These are phyloP conservation scores for Aspergillus fructus DNA, from an alignment of 2,329 filamentous ascomycete genomes.

Conservation along the genomic window DNA sequence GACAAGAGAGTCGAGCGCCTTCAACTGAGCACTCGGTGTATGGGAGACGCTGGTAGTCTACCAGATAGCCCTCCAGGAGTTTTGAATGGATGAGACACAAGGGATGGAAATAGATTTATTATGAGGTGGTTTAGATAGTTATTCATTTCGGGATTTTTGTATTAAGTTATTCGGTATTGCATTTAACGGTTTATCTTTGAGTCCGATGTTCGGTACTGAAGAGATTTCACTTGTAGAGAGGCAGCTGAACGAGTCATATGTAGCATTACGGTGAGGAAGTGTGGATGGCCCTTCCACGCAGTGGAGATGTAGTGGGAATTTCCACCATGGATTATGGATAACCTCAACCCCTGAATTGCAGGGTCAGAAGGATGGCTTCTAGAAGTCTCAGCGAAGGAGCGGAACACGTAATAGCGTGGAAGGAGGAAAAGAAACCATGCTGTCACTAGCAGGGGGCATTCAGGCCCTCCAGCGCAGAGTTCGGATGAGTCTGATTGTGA, in stretches of 20 bases:
- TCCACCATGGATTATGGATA: not conserved
- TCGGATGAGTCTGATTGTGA: not conserved
- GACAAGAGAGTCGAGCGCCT: constrained; percentile 20
- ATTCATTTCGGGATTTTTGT: not conserved
- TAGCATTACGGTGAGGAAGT: not conserved
- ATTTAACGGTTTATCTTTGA: not conserved
- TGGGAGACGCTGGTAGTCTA: constrained; percentile 40
- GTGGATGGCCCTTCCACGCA: not conserved
- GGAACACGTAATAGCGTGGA: not conserved
- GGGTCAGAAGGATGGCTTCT: not conserved
- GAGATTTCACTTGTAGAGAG: not conserved
- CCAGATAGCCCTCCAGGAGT: not conserved
- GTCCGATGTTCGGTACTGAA: not conserved
- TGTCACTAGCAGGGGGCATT: not conserved
- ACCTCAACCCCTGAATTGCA: not conserved
- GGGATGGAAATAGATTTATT: not conserved
- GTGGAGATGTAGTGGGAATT: not conserved
- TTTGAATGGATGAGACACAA: not conserved
- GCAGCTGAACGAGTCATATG: not conserved
- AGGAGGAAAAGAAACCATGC: constrained; percentile 1
- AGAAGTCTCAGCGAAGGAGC: constrained; percentile 1
- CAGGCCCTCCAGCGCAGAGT: not conserved
- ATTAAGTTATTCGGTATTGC: not conserved
- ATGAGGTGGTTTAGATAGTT: not conserved
- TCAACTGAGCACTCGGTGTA: constrained; percentile 43